Percentiles rank a stretch among this genome's conserved stretches.
phyloP scores from a whole-genome alignment of 2,329 filamentous ascomycete genomes.

The Monilinia laxa region DNA sequence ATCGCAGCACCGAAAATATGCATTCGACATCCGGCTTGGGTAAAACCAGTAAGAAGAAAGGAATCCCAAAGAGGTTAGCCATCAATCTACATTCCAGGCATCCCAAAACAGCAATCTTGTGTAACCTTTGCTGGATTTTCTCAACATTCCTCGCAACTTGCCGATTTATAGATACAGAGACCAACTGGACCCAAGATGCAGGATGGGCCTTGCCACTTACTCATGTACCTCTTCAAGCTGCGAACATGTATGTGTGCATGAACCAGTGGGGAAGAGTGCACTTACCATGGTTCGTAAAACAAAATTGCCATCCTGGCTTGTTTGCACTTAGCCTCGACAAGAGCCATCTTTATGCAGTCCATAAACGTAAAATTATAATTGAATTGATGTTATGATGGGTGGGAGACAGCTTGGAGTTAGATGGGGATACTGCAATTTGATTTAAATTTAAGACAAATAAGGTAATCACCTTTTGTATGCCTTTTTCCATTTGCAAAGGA shows the following conservation, averaged over 20 bases:
- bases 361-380: neutral
- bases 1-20: neutral
- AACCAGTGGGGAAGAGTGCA: constrained; percentile 39
- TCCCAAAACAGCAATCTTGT: constrained; percentile 12
- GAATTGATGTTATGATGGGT: neutral
- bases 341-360: constrained; percentile 20
- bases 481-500: neutral
- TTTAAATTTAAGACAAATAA: neutral
- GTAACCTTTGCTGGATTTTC: neutral
- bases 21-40: neutral
- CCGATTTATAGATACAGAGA: constrained; percentile 1
- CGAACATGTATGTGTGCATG: constrained; percentile 20
- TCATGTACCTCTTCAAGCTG: neutral
- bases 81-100: constrained; percentile 10
- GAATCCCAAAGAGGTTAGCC: constrained; percentile 1
- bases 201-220: neutral
- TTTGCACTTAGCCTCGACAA: constrained; percentile 33
- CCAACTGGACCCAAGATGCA: neutral
- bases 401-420: neutral
- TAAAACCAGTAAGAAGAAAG: constrained; percentile 6
- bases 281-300: constrained; percentile 24
- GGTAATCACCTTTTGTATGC: neutral
- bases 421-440: neutral
- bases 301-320: constrained; percentile 30
- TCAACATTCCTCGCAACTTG: constrained; percentile 22